Base-by-base conservation (phyloP, 2,329 filamentous ascomycete genomes). In the Fusarium sp. region DNA sequence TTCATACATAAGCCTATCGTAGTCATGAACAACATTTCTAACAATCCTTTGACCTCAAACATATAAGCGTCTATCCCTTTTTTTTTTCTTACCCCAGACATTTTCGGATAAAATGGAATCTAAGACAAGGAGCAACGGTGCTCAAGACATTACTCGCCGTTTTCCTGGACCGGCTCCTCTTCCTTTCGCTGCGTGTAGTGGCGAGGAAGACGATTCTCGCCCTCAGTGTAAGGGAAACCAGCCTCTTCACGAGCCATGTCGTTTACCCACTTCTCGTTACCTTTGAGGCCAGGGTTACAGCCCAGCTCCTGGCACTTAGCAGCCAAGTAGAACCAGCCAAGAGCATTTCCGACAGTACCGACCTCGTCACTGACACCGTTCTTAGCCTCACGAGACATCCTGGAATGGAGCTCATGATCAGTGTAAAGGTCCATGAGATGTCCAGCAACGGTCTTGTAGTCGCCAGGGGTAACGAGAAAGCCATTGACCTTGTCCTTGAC, bases 241-340 rank as follows among this genome's bases (percentile, higher is more conserved):
- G 91, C 91, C 76, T 90, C 89, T 24, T 77, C 75, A 35, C 80
- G 76, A 14, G 80, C 80, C 80, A 81, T 80, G 79, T 95, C 79
- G 45, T 80, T 81, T 52, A 81, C 77, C 79, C 79, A 81, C 60
- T 74, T 85, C 69, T 88, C 89, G 52, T 90, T 83, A 3, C 91
- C 91, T 66, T 85, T 83, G 28, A 94, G 80, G 2, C 84, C 83
- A 22, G 81, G 82, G 64, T 82, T 84, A 5, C 81, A 79, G 31
- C 88, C 88, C 2, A 85, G 83, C 75, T 90, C 88, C 28, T 87
- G 84, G 81, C 93, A 87, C 79, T 89, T 90, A 75, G 90, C 88
- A 1, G 92, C 92, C n/a, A 96, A 85, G 80, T 94, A 96, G 80
- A 94, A 88, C 93, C 93, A 96, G 28, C 85, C 86, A 18, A 96